Percentiles rank a stretch among this genome's conserved stretches.
phyloP scores from a whole-genome alignment of 2,329 filamentous ascomycete genomes.

The Talaromyces piceae region DNA sequence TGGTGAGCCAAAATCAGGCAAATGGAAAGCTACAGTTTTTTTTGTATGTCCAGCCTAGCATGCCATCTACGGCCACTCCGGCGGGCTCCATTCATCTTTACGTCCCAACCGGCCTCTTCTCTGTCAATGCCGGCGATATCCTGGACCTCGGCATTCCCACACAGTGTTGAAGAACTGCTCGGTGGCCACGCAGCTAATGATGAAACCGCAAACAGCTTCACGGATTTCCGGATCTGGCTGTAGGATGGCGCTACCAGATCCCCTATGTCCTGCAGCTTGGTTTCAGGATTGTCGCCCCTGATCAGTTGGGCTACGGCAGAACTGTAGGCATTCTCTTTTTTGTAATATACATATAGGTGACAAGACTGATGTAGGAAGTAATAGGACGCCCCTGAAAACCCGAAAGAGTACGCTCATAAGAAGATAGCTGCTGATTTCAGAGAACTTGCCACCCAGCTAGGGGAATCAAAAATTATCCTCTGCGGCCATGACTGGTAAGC shows the following conservation, averaged over 20 bases:
- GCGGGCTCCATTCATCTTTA: background rate
- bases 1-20: slow-evolving; percentile 36
- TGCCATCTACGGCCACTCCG: background rate
- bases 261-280: slow-evolving; percentile 64
- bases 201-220: slow-evolving; percentile 45
- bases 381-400: slow-evolving; percentile 52
- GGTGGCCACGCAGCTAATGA: background rate
- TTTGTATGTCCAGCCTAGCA: slow-evolving; percentile 31
- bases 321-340: slow-evolving; percentile 46
- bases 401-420: slow-evolving; percentile 62
- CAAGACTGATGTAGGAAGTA: slow-evolving; percentile 26
- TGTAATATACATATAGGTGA: slow-evolving; percentile 13
- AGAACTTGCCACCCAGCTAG: slow-evolving; percentile 56
- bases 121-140: background rate
- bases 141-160: background rate
- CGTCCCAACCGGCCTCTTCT: background rate
- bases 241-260: slow-evolving; percentile 87
- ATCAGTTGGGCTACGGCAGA: slow-evolving; percentile 79
- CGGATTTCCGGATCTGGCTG: slow-evolving; percentile 75
- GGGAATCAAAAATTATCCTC: slow-evolving; percentile 59
- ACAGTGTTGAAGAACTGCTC: background rate
- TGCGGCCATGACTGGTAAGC: slow-evolving; percentile 78
- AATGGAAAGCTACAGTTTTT: slow-evolving; percentile 47
- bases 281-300: slow-evolving; percentile 72
- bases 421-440: slow-evolving; percentile 67